A percentile compares a stretch with the other conserved stretches of the same genome.
phyloP scores from a whole-genome alignment of 306 rosid species.

The Castanopsis chinensis region DNA sequence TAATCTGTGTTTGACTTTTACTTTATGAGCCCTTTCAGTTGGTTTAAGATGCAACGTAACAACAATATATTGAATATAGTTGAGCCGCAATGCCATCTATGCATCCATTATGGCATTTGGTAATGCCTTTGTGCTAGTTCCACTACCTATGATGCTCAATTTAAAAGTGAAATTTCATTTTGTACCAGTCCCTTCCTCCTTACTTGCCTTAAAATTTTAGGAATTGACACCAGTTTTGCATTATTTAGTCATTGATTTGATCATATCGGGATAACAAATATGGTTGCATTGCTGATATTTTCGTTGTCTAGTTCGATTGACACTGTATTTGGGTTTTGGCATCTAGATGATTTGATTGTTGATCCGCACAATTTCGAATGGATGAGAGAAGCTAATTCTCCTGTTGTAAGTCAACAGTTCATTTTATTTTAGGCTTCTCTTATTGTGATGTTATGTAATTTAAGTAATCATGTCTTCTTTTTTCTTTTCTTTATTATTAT shows the following conservation, averaged over 20 bases:
- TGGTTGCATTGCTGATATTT: not conserved
- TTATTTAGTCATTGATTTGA: not conserved
- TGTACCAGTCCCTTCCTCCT: no score
- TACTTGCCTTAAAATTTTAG: no score
- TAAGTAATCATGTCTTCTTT: not conserved
- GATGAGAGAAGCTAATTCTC: conserved; percentile 93
- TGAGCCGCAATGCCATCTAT: no score
- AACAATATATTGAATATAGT: no score
- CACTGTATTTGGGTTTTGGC: conserved; percentile 19
- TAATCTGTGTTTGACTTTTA: not conserved
- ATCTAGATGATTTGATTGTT: conserved; percentile 87
- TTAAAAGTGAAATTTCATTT: no score
- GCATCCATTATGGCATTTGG: no score
- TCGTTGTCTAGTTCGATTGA: conserved; percentile 7
- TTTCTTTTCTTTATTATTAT: not conserved
- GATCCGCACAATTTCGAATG: conserved; percentile 93
- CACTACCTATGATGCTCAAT: no score
- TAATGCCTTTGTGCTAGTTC: no score
- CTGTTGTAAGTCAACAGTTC: conserved; percentile 65
- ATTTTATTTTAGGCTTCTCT: conserved; percentile 10
- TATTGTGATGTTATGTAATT: not conserved
- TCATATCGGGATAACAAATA: not conserved
- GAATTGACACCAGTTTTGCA: not conserved
- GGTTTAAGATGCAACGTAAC: conserved; percentile 7
- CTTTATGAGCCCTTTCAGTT: conserved; percentile 12